Conservation (phyloP, 78 protist species). For the Dictyostelium intermedium region DNA sequence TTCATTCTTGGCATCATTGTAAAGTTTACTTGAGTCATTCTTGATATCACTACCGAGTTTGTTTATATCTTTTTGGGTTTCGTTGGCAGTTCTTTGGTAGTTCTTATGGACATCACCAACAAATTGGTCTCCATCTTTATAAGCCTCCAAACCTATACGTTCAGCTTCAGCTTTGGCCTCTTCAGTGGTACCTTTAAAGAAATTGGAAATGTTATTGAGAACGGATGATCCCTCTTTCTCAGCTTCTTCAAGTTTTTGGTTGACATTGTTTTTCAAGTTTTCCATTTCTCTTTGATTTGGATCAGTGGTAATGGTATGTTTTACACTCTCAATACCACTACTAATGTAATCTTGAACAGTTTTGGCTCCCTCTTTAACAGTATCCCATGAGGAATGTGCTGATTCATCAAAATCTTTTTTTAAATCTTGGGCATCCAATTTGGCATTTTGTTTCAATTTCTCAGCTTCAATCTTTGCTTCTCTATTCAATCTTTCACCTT, state of each 20-base stretch:
- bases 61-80: not conserved
- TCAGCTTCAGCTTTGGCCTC: constrained; percentile 18
- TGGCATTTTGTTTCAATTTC: not conserved
- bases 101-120: not conserved
- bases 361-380: not conserved
- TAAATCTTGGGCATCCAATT: not conserved
- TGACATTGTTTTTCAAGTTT: not conserved
- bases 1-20: not conserved
- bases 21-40: not conserved
- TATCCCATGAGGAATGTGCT: not conserved
- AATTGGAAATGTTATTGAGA: not conserved
- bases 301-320: not conserved
- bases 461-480: not conserved
- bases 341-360: not conserved
- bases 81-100: not conserved
- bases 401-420: not conserved
- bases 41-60: not conserved
- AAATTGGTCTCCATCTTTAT: not conserved
- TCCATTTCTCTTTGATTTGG: not conserved
- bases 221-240: not conserved
- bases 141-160: not conserved
- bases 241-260: not conserved
- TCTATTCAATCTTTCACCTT: not conserved
- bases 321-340: not conserved
- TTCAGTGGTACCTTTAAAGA: constrained; percentile 23